These are phyloP conservation scores for Beauveria asiatica DNA, from an alignment of 2,329 filamentous ascomycete genomes.

Conservation along the genomic window DNA sequence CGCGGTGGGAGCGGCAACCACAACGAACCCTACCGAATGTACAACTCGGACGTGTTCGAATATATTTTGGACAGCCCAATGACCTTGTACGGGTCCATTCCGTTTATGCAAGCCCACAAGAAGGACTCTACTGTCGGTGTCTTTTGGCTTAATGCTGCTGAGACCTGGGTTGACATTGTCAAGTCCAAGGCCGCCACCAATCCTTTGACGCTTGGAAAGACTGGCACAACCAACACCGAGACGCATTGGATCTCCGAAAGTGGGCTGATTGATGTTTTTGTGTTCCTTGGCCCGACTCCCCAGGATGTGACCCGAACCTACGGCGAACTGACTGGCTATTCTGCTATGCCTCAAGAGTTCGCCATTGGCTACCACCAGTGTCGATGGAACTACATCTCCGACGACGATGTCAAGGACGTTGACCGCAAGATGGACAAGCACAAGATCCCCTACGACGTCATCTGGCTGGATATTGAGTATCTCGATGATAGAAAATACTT, in stretches of 20 bases:
- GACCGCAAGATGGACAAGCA: constrained; percentile 93
- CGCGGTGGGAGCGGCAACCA: constrained; percentile 81
- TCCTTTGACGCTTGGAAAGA: constrained; percentile 64
- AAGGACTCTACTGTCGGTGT: constrained; percentile 90
- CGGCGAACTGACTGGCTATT: constrained; percentile 83
- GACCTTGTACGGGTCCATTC: constrained; percentile 96
- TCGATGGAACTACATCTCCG: constrained; percentile 97
- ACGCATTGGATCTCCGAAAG: constrained; percentile 97
- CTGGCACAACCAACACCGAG: constrained; percentile 64
- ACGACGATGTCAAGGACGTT: constrained; percentile 94
- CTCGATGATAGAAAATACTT: constrained; percentile 97
- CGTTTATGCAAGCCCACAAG: constrained; percentile 94
- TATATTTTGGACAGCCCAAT: constrained; percentile 96
- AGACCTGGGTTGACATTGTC: constrained; percentile 94
- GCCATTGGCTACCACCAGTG: constrained; percentile 94
- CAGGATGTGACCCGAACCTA: constrained; percentile 75
- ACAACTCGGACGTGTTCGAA: constrained; percentile 96
- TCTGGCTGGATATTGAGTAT: constrained; percentile 98
- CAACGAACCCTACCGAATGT: constrained; percentile 83
- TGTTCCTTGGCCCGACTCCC: constrained; percentile 85
- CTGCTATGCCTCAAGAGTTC: constrained; percentile 85
- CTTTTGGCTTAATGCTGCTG: constrained; percentile 94
- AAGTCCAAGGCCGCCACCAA: constrained; percentile 70
- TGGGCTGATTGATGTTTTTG: constrained; percentile 83
- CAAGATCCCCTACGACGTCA: constrained; percentile 95